Evolutionary conservation across 345 rosid species (phyloP).

Genomic region (Boechera stricta): DNA sequence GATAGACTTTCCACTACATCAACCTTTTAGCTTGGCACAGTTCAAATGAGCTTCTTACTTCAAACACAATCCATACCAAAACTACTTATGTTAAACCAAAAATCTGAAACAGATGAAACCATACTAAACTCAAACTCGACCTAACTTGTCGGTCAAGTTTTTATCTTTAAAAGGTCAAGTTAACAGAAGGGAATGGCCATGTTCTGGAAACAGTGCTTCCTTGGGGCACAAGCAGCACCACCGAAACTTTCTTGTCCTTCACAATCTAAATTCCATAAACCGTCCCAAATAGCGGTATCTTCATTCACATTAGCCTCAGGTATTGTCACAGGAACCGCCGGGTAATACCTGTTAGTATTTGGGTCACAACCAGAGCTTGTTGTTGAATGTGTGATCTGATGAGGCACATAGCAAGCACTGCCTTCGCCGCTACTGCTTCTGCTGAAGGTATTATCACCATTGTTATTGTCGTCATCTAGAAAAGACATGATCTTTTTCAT

Average conservation of each 20-base stretch:
- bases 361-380: conserved; percentile 37
- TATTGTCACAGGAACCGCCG: conserved; percentile 35
- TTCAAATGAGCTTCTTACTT: conserved; percentile 24
- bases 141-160: conserved; percentile 38
- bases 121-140: conserved; percentile 40
- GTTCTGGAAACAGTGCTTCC: conserved; percentile 53
- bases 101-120: conserved; percentile 8
- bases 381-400: conserved; percentile 50
- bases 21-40: conserved; percentile 12
- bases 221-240: conserved; percentile 45
- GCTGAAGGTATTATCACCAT: conserved; percentile 29
- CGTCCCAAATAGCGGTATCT: conserved; percentile 71
- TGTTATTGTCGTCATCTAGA: conserved; percentile 53
- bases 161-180: conserved; percentile 21
- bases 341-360: conserved; percentile 38
- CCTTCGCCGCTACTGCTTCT: conserved; percentile 38
- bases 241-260: conserved; percentile 60
- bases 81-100: conserved; percentile 22
- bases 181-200: conserved; percentile 58
- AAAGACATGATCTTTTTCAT: conserved; percentile 62
- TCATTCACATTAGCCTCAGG: conserved; percentile 44
- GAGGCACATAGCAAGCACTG: conserved; percentile 51
- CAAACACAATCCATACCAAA: conserved; percentile 30
- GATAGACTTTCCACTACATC: conserved; percentile 19
- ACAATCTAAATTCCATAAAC: conserved; percentile 69